Conservation (phyloP, 2,329 filamentous ascomycete species). For the Magnaporthiopsis rhizophila region DNA sequence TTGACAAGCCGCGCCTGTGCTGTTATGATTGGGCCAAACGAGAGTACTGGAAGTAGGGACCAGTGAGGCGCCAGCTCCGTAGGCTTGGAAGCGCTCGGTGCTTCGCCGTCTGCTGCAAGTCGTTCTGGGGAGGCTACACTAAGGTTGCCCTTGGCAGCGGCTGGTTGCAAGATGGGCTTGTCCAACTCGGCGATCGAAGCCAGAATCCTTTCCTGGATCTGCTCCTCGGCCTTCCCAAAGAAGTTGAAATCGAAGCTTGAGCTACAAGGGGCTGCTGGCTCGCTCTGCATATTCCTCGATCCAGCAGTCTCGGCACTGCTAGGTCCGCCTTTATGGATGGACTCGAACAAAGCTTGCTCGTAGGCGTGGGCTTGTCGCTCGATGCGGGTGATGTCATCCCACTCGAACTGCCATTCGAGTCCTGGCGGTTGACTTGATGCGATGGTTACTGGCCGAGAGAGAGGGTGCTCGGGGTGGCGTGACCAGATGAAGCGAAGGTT, state of each 20-base stretch:
- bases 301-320: too few species aligned
- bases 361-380: constrained; percentile 51
- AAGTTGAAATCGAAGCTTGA: constrained; percentile 27
- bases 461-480: constrained; percentile 63
- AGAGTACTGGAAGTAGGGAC: constrained; percentile 59
- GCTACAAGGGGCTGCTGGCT: neutral
- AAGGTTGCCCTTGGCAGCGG: constrained; percentile 26
- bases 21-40: constrained; percentile 65
- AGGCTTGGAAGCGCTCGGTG: too few species aligned
- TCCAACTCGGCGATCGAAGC: constrained; percentile 42
- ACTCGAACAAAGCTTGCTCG: constrained; percentile 31
- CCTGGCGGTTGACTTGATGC: constrained; percentile 41
- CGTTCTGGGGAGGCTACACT: neutral
- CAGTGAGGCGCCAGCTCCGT: constrained; percentile 38
- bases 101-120: neutral
- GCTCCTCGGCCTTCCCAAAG: constrained; percentile 38
- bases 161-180: constrained; percentile 23
- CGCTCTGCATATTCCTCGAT: too few species aligned
- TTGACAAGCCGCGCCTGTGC: constrained; percentile 73
- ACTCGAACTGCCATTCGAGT: constrained; percentile 63
- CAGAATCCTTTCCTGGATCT: constrained; percentile 39
- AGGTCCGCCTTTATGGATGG: constrained; percentile 16
- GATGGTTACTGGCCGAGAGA: constrained; percentile 46
- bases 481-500: constrained; percentile 65
- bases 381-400: constrained; percentile 59